These are phyloP conservation scores for Aureobasidium melanogenum DNA, from an alignment of 2,329 filamentous ascomycete species.

Conservation along the genomic window DNA sequence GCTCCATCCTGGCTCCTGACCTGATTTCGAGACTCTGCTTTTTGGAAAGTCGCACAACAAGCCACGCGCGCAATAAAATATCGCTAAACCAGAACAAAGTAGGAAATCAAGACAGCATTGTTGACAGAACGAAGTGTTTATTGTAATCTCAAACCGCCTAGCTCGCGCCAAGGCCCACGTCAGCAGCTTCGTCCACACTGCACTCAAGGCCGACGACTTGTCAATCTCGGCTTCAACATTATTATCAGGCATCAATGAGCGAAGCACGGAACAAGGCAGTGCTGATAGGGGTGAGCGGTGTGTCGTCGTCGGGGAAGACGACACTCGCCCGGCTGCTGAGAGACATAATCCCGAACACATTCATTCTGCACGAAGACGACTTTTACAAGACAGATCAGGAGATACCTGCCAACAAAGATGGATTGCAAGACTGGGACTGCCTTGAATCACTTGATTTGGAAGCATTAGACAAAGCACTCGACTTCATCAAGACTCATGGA, in stretches of 20 bases:
- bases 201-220: neutral
- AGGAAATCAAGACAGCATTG: neutral
- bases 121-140: neutral
- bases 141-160: constrained; percentile 11
- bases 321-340: constrained; percentile 79
- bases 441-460: constrained; percentile 65
- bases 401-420: constrained; percentile 41
- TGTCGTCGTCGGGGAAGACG: constrained; percentile 90
- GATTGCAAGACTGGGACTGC: constrained; percentile 86
- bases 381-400: constrained; percentile 79
- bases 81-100: neutral
- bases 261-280: constrained; percentile 33
- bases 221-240: neutral
- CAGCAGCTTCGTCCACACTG: constrained; percentile 3
- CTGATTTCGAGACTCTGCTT: neutral
- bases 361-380: constrained; percentile 91
- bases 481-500: constrained; percentile 62
- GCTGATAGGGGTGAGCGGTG: constrained; percentile 76
- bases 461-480: constrained; percentile 57
- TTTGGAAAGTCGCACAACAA: neutral
- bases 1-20: constrained; percentile 56
- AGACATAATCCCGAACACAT: constrained; percentile 63
- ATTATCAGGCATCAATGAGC: constrained; percentile 9
- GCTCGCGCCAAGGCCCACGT: constrained; percentile 9
- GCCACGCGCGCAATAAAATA: neutral